phyloP scores from a whole-genome alignment of 441 rosid genomes.

The Gossypium gossypioides region DNA sequence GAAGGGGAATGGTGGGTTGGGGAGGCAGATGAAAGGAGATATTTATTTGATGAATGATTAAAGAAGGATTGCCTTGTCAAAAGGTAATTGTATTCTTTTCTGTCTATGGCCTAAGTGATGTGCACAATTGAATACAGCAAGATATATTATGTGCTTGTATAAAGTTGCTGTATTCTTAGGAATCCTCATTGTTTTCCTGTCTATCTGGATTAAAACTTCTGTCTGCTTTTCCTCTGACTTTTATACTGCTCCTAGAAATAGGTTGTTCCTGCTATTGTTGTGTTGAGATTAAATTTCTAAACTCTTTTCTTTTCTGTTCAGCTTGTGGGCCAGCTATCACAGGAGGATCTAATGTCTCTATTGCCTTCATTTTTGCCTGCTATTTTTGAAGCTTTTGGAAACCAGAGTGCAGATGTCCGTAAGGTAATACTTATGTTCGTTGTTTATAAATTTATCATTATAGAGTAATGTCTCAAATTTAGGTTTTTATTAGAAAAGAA shows the following conservation, averaged over 20 bases:
- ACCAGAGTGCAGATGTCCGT: slow-evolving; percentile 91
- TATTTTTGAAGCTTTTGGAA: slow-evolving; percentile 92
- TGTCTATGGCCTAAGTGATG: neutral
- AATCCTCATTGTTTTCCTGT: neutral
- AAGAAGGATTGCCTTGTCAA: neutral
- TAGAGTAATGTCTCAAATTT: neutral
- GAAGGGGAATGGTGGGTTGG: too few relatives aligned
- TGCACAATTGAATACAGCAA: neutral
- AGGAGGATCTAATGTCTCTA: slow-evolving; percentile 72
- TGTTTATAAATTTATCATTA: neutral
- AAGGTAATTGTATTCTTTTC: neutral
- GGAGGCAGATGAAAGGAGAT: neutral
- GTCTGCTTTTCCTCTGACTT: neutral
- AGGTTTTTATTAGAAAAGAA: neutral
- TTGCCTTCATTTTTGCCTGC: slow-evolving; percentile 84
- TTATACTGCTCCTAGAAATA: neutral
- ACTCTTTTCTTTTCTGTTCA: slow-evolving; percentile 26
- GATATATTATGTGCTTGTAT: neutral
- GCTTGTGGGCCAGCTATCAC: slow-evolving; percentile 88
- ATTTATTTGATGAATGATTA: neutral
- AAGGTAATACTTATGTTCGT: slow-evolving; percentile 44
- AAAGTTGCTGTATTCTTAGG: neutral
- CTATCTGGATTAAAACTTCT: neutral
- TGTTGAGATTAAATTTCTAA: neutral
- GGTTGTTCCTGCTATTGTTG: neutral